Evolutionary conservation across 495 filamentous ascomycete species (phyloP).

Genomic region (Cercophora newfieldiana): DNA sequence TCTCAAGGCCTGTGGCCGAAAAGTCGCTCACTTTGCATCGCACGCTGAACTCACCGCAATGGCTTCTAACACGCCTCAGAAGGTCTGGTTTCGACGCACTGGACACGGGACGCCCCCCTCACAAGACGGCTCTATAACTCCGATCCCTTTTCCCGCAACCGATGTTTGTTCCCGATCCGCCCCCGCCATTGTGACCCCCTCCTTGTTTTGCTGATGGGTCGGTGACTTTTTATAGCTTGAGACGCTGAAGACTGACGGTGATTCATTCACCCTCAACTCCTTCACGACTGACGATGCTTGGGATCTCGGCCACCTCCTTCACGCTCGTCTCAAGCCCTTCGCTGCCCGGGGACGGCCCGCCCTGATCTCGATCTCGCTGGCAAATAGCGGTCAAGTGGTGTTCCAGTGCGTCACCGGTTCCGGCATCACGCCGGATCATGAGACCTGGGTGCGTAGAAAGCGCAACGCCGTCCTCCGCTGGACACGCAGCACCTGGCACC

Average conservation of each 20-base stretch:
- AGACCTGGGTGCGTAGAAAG: constrained; percentile 64
- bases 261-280: constrained; percentile 53
- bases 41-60: background rate
- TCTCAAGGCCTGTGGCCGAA: background rate
- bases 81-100: background rate
- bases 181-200: background rate
- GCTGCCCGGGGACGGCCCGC: constrained; percentile 45
- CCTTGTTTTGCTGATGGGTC: background rate
- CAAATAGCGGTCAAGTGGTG: constrained; percentile 54
- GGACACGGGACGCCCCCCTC: background rate
- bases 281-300: constrained; percentile 70
- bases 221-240: background rate
- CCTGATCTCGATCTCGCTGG: constrained; percentile 65
- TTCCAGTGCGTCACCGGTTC: constrained; percentile 49
- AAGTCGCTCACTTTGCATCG: background rate
- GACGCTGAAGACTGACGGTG: constrained; percentile 12
- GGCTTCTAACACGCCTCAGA: background rate
- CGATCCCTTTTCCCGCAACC: background rate
- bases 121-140: background rate
- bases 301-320: constrained; percentile 63
- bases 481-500: constrained; percentile 65
- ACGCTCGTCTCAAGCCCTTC: constrained; percentile 58
- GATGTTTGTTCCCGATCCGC: background rate
- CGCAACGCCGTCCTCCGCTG: constrained; percentile 62
- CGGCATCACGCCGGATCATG: constrained; percentile 63